Conservation (phyloP, 495 filamentous ascomycete genomes). For the Xylaria venustula region DNA sequence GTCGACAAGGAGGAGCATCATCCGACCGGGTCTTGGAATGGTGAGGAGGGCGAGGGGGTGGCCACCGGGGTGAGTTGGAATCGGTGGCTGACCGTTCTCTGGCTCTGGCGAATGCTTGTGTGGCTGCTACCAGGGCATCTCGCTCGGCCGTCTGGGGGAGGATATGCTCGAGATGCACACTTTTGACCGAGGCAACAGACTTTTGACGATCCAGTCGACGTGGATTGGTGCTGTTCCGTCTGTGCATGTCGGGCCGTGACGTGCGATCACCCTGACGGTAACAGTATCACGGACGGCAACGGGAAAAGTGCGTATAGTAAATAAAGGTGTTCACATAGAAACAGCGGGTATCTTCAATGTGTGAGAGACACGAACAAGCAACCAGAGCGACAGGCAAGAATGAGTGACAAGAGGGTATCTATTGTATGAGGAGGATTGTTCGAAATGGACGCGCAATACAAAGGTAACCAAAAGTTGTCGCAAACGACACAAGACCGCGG, state of each 20-base stretch:
- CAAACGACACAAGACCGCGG: conserved; percentile 14
- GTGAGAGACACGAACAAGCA: not conserved
- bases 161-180: conserved; percentile 45
- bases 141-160: conserved; percentile 55
- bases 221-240: conserved; percentile 30
- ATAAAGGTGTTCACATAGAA: too few species aligned
- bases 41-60: conserved; percentile 18
- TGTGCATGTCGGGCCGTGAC: conserved; percentile 15
- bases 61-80: conserved; percentile 25
- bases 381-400: not conserved
- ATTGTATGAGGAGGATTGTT: too few species aligned
- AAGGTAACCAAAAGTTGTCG: conserved; percentile 16
- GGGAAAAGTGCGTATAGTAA: too few species aligned
- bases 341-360: too few species aligned
- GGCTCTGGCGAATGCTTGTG: conserved; percentile 60
- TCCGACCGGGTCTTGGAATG: not conserved
- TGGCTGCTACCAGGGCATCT: conserved; percentile 69
- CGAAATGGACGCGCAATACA: conserved; percentile 13
- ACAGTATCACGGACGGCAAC: too few species aligned
- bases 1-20: conserved; percentile 29
- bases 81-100: conserved; percentile 38
- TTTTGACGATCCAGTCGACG: conserved; percentile 57
- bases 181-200: conserved; percentile 61
- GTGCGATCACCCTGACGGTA: too few species aligned
- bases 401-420: not conserved